These are phyloP conservation scores for Magnusiomyces clavatus DNA, from an alignment of 1,139 yeast species.

Conservation along the genomic window DNA sequence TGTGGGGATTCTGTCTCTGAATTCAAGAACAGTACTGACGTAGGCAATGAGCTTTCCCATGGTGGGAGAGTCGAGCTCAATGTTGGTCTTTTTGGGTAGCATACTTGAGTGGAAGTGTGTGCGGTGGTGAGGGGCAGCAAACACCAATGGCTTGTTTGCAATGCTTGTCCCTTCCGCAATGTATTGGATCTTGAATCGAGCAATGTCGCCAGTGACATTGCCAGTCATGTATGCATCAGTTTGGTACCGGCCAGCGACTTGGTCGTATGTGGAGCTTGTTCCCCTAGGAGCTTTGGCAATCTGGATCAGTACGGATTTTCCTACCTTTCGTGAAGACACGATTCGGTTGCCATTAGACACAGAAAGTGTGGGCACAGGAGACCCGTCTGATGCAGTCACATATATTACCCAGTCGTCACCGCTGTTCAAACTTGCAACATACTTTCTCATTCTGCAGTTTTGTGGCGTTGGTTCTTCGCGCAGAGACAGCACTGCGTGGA, in stretches of 20 bases:
- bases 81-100: conserved; percentile 35
- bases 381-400: conserved; percentile 41
- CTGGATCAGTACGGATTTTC: conserved; percentile 48
- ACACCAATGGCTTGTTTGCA: conserved; percentile 48
- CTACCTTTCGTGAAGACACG: conserved; percentile 26
- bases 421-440: conserved; percentile 36
- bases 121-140: conserved; percentile 69
- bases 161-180: conserved; percentile 46
- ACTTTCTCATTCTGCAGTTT: conserved; percentile 31
- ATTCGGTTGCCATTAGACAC: conserved; percentile 45
- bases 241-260: conserved; percentile 55
- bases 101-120: conserved; percentile 36
- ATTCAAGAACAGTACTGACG: conserved; percentile 42
- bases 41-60: conserved; percentile 58
- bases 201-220: conserved; percentile 34
- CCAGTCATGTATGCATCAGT: conserved; percentile 38
- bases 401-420: conserved; percentile 54
- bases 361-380: conserved; percentile 33
- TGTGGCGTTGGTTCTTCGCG: conserved; percentile 7
- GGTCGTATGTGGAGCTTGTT: conserved; percentile 30
- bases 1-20: conserved; percentile 53
- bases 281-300: conserved; percentile 39
- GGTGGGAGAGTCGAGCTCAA: conserved; percentile 50
- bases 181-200: conserved; percentile 47
- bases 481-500: conserved; percentile 20